phyloP scores from a whole-genome alignment of 2,329 filamentous ascomycete species.

The Xylaria sp. region DNA sequence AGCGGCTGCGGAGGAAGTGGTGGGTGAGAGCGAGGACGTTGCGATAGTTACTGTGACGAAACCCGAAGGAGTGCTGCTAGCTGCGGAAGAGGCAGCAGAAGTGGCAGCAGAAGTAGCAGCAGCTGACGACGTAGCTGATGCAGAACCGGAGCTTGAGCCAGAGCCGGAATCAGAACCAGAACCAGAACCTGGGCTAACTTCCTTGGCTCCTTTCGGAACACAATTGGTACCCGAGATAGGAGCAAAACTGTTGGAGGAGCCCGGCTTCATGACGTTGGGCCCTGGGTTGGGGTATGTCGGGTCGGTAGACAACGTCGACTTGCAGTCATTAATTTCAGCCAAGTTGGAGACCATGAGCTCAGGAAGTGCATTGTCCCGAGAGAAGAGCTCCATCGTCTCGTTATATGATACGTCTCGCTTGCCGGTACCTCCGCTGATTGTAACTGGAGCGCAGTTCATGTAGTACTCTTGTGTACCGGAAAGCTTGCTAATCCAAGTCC shows the following conservation, averaged over 20 bases:
- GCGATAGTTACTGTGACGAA: slow-evolving; percentile 29
- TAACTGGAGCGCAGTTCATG: slow-evolving; percentile 78
- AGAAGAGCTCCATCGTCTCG: slow-evolving; percentile 51
- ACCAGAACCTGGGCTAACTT: slow-evolving; percentile 37
- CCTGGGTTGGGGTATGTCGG: slow-evolving; percentile 73
- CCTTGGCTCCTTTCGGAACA: slow-evolving; percentile 46
- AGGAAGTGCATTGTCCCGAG: slow-evolving; percentile 64
- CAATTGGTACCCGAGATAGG: slow-evolving; percentile 44
- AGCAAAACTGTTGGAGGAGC: slow-evolving; percentile 49
- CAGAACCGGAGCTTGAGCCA: slow-evolving; percentile 5
- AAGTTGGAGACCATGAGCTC: slow-evolving; percentile 77
- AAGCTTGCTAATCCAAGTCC: slow-evolving; percentile 78
- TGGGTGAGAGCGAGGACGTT: background rate
- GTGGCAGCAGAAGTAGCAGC: background rate
- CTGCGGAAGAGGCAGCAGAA: slow-evolving; percentile 10
- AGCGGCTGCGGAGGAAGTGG: slow-evolving; percentile 24
- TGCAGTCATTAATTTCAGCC: slow-evolving; percentile 61
- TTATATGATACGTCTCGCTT: slow-evolving; percentile 41
- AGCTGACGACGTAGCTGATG: slow-evolving; percentile 2
- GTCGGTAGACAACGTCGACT: slow-evolving; percentile 62
- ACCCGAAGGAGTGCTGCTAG: slow-evolving; percentile 2
- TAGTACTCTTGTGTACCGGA: slow-evolving; percentile 72
- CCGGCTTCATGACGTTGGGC: slow-evolving; percentile 58
- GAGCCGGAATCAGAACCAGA: slow-evolving; percentile 33
- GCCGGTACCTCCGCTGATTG: slow-evolving; percentile 56